These are phyloP conservation scores for Fusarium pseudonygamai DNA, from an alignment of 2,329 filamentous ascomycete genomes.

Conservation along the genomic window DNA sequence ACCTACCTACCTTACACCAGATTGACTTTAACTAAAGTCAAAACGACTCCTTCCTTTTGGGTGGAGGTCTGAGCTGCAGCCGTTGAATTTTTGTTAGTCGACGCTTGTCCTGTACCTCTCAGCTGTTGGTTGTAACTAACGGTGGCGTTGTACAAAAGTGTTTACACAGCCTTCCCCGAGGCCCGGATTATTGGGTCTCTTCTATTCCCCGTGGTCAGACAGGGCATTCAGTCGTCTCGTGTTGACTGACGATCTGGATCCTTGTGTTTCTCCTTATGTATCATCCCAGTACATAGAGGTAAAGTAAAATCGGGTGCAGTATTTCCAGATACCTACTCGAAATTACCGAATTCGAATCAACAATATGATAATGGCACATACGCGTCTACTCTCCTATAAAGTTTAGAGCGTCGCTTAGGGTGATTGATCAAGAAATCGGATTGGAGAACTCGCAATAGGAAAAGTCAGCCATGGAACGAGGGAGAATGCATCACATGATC, in stretches of 20 bases:
- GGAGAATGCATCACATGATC: constrained; percentile 41
- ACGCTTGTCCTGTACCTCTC: background rate
- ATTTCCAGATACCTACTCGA: background rate
- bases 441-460: constrained; percentile 15
- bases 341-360: too few species aligned
- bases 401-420: constrained; percentile 3
- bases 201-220: background rate
- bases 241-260: background rate
- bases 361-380: background rate
- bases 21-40: constrained; percentile 21
- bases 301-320: background rate
- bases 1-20: background rate
- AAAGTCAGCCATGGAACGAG: constrained; percentile 12
- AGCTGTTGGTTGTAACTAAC: background rate
- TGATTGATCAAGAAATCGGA: background rate
- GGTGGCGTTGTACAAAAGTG: background rate
- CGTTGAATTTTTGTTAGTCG: constrained; percentile 12
- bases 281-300: background rate
- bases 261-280: background rate
- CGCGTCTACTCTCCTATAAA: background rate
- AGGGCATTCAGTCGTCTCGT: constrained; percentile 5
- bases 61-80: constrained; percentile 9
- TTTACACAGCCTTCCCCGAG: background rate
- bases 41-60: constrained; percentile 18
- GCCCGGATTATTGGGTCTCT: background rate